phyloP scores from a whole-genome alignment of 2,329 filamentous ascomycete species.

The Trichophyton schoenleinii region DNA sequence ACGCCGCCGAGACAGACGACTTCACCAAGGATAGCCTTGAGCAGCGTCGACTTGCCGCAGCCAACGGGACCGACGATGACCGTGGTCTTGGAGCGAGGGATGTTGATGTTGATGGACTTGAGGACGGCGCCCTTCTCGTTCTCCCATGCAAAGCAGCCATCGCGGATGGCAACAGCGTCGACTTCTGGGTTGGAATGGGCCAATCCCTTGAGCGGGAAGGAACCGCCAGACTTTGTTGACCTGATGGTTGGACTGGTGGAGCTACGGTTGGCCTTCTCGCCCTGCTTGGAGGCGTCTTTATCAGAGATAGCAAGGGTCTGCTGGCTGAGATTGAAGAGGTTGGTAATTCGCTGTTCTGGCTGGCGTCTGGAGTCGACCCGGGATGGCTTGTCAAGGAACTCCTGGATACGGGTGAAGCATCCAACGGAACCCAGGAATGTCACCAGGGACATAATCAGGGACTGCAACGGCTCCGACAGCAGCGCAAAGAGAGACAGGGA shows the following conservation, averaged over 20 bases:
- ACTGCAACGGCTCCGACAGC: conserved; percentile 34
- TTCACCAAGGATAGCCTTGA: conserved; percentile 36
- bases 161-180: conserved; percentile 30
- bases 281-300: neutral
- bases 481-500: conserved; percentile 38
- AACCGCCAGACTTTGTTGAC: conserved; percentile 7
- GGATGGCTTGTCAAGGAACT: conserved; percentile 29
- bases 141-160: conserved; percentile 39
- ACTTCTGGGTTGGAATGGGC: conserved; percentile 9
- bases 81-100: conserved; percentile 34
- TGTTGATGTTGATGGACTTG: conserved; percentile 29
- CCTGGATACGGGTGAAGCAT: conserved; percentile 36
- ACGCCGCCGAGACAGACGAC: conserved; percentile 24
- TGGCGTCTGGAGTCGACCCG: conserved; percentile 19
- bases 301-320: conserved; percentile 7
- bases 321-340: conserved; percentile 8
- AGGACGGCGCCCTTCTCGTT: conserved; percentile 29
- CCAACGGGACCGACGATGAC: conserved; percentile 41
- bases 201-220: conserved; percentile 10
- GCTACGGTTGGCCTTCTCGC: neutral
- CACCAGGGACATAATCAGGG: conserved; percentile 35
- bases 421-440: conserved; percentile 35
- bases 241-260: conserved; percentile 2
- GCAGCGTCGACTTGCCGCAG: conserved; percentile 42
- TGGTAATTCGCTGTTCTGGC: conserved; percentile 3